Conservation (phyloP, 2,329 filamentous ascomycete genomes). For the Fusarium concolor region DNA sequence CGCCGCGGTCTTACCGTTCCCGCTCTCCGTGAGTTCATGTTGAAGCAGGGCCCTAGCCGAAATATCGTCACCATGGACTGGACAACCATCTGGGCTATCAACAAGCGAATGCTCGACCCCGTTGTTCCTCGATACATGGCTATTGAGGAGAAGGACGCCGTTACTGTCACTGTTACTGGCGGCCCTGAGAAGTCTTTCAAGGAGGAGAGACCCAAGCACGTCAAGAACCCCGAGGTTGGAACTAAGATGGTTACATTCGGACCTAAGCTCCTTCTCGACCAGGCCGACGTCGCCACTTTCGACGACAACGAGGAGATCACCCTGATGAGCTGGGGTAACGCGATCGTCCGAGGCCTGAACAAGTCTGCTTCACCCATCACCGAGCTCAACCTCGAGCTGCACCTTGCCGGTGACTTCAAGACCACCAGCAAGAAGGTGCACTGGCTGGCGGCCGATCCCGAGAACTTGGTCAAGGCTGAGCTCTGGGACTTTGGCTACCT, state of each 20-base stretch:
- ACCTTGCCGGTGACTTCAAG: conserved; percentile 93
- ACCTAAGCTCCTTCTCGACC: conserved; percentile 81
- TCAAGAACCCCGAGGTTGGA: conserved; percentile 87
- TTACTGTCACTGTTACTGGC: conserved; percentile 77
- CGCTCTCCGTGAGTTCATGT: conserved; percentile 83
- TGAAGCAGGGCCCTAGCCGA: conserved; percentile 85
- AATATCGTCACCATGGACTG: conserved; percentile 89
- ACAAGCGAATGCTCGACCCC: conserved; percentile 87
- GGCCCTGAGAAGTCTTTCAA: conserved; percentile 71
- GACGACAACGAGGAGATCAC: conserved; percentile 91
- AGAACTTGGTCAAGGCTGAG: conserved; percentile 83
- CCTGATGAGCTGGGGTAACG: conserved; percentile 96
- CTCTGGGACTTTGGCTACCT: conserved; percentile 96
- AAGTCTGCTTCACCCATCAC: conserved; percentile 68
- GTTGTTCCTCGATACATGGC: conserved; percentile 79
- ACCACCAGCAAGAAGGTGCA: conserved; percentile 97
- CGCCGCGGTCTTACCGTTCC: conserved; percentile 83
- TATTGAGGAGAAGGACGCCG: conserved; percentile 75
- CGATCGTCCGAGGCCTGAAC: conserved; percentile 77
- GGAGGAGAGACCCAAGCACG: conserved; percentile 86
- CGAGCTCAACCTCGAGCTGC: conserved; percentile 82
- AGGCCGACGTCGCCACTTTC: conserved; percentile 85
- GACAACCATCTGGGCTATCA: conserved; percentile 77
- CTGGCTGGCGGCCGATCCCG: conserved; percentile 82
- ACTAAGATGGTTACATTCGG: conserved; percentile 87